Evolutionary conservation across 495 filamentous ascomycete genomes (phyloP), one percentile per base, ranked within the genome.

Genomic region (Penicillium simplicissimum): DNA sequence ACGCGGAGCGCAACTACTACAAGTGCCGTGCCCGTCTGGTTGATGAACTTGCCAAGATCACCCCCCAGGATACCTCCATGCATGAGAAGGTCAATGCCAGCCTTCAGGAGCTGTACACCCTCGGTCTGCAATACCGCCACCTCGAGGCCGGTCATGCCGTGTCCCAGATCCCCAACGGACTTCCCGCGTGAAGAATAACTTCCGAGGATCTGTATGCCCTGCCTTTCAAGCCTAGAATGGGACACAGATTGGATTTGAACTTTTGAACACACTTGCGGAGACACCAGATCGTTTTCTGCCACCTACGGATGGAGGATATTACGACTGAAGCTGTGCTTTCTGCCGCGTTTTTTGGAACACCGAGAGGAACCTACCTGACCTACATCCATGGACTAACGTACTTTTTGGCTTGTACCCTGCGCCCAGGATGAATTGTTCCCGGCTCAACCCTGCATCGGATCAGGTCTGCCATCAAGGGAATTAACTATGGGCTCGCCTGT

Each of bases 31-130:
- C 71, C 1, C 75, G 77, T 14, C 67, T 81, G 40, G 68, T 81
- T 19, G 76, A 79, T 57, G 72, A 81, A 45, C 65, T 81, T 15
- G 57, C 55, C 68, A 77, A 66, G 53, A 80, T 79, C 63, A 72
- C 59, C 11, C 78, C 78, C 8, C 74, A 78, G 71, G 76, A 81
- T 54, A 74, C 68, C 11, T 67, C 74, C 11, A 73, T 76, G 71
- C 78, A 81, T 49, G 78, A 81, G 60, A 78, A 78, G 70, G 77
- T 79, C 63, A 81, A 81, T 63, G 77, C 78, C 56, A 75, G 77
- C 63, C 73, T 81, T 53, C 77, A 81, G 68, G 78, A 81, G 55
- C 65, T 81, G 25, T 78, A 76, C 60, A 80, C 78, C 17, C 65
- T 81, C 11, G 76, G 78, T 14, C 52, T 81, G 62, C 78, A 71